Evolutionary conservation across 148 eudicot genomes (phyloP).

Genomic region (Chenopodium quinoa): DNA sequence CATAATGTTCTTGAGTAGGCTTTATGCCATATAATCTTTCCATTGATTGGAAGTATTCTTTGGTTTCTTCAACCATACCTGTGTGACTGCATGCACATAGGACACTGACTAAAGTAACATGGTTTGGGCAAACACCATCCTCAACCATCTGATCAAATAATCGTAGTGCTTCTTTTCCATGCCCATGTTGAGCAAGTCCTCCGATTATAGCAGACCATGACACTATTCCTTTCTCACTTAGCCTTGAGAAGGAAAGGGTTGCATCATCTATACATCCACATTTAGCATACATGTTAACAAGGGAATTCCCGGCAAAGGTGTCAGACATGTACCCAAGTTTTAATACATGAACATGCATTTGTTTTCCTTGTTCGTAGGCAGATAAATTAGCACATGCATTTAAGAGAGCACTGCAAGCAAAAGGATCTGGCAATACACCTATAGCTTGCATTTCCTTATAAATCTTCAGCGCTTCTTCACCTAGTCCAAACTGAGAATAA

Average conservation of each 20-base stretch:
- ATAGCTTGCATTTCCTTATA: conserved; percentile 43
- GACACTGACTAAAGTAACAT: conserved; percentile 66
- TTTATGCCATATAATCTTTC: conserved; percentile 44
- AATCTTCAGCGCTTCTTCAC: conserved; percentile 68
- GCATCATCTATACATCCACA: conserved; percentile 75
- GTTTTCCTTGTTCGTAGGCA: conserved; percentile 75
- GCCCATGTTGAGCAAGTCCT: conserved; percentile 79
- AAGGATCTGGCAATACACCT: conserved; percentile 54
- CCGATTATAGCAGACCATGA: conserved; percentile 81
- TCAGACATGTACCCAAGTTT: conserved; percentile 53
- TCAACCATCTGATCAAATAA: conserved; percentile 55
- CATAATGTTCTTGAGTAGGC: conserved; percentile 65
- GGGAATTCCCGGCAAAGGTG: conserved; percentile 64
- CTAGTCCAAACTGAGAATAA: conserved; percentile 67
- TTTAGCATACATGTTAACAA: conserved; percentile 78
- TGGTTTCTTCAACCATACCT: conserved; percentile 61
- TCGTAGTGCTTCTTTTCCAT: conserved; percentile 55
- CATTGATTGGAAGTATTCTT: conserved; percentile 51
- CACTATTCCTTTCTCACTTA: conserved; percentile 51
- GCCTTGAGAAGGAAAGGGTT: conserved; percentile 44
- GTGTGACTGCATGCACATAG: conserved; percentile 71
- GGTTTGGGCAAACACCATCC: conserved; percentile 52
- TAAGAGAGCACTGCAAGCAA: conserved; percentile 60
- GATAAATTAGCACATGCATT: conserved; percentile 70
- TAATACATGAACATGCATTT: conserved; percentile 59